Percentiles rank a stretch among this genome's conserved stretches.
Conservation (phyloP, 2,329 filamentous ascomycete genomes). For the Cytospora leucostoma region DNA sequence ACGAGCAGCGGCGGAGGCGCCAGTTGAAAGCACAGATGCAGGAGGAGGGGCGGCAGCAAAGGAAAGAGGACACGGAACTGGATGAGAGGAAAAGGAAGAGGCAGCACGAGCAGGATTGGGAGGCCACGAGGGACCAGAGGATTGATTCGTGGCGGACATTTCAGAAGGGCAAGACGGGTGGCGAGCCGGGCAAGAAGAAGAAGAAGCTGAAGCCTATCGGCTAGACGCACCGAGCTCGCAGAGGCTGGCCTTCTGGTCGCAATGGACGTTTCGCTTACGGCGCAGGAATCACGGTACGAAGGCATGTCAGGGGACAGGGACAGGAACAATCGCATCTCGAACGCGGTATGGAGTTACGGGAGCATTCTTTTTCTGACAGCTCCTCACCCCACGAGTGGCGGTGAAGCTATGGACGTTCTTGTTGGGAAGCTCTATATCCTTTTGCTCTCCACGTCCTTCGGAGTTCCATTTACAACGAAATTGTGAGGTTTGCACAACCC, state of each 20-base stretch:
- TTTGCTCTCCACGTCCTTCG: conserved; percentile 9
- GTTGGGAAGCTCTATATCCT: background rate
- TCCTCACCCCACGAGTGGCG: background rate
- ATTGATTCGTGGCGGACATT: conserved; percentile 95
- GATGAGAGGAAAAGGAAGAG: conserved; percentile 81
- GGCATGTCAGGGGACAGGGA: conserved; percentile 1
- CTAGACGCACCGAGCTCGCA: conserved; percentile 35
- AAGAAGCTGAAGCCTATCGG: conserved; percentile 67
- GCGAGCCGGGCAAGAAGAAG: conserved; percentile 51
- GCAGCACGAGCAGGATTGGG: conserved; percentile 94
- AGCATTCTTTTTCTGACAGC: background rate
- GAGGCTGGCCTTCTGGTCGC: conserved; percentile 1
- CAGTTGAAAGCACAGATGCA: conserved; percentile 94
- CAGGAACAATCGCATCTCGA: background rate
- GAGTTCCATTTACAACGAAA: conserved; percentile 18
- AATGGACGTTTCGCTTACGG: conserved; percentile 19
- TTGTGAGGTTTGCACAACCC: conserved; percentile 18
- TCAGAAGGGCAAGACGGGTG: conserved; percentile 68
- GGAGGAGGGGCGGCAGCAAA: conserved; percentile 89
- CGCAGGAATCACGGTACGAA: conserved; percentile 4
- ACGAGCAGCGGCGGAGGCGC: conserved; percentile 79
- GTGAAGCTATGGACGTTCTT: background rate
- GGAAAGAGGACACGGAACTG: conserved; percentile 80
- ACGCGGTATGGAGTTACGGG: background rate
- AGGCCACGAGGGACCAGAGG: conserved; percentile 84